Conservation (phyloP, 441 rosid species). For the Eutrema salsugineum region DNA sequence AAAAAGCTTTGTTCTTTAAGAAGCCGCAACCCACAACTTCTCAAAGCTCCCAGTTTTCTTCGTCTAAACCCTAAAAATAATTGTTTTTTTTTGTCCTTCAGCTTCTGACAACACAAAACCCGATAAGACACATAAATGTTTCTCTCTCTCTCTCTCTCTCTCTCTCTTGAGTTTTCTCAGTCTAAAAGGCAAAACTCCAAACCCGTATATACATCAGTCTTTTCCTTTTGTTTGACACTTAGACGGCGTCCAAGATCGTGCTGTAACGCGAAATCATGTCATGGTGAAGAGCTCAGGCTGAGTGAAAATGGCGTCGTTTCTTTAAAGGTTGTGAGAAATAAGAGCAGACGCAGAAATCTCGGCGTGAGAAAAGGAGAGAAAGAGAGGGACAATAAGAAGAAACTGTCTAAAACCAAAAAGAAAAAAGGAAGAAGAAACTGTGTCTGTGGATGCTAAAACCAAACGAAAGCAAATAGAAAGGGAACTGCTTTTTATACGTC, state of each 20-base stretch:
- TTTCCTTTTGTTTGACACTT: constrained; percentile 20
- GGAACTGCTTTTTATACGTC: constrained; percentile 16
- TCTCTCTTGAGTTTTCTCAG: constrained; percentile 9
- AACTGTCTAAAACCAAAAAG: too few relatives aligned
- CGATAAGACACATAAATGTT: constrained; percentile 22
- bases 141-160: constrained; percentile 9
- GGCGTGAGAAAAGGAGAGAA: constrained; percentile 6
- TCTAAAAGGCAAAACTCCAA: constrained; percentile 10
- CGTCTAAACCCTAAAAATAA: constrained; percentile 28
- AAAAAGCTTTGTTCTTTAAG: constrained; percentile 23
- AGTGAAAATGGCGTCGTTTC: constrained; percentile 6
- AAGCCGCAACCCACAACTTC: constrained; percentile 32
- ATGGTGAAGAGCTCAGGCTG: background rate
- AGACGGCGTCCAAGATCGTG: background rate
- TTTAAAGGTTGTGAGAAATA: background rate
- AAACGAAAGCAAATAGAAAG: background rate
- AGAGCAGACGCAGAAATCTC: constrained; percentile 25
- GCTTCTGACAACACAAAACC: constrained; percentile 26
- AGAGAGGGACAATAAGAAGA: background rate
- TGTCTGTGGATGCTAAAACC: background rate
- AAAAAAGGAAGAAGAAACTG: too few relatives aligned
- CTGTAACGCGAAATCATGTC: background rate
- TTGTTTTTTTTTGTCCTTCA: constrained; percentile 31
- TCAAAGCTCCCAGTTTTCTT: constrained; percentile 31
- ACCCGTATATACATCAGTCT: constrained; percentile 3